Percentiles rank a stretch among this genome's conserved stretches.
Conservation (phyloP, 371 early-diverging fungal species). For the Saksenaea vasiformis region DNA sequence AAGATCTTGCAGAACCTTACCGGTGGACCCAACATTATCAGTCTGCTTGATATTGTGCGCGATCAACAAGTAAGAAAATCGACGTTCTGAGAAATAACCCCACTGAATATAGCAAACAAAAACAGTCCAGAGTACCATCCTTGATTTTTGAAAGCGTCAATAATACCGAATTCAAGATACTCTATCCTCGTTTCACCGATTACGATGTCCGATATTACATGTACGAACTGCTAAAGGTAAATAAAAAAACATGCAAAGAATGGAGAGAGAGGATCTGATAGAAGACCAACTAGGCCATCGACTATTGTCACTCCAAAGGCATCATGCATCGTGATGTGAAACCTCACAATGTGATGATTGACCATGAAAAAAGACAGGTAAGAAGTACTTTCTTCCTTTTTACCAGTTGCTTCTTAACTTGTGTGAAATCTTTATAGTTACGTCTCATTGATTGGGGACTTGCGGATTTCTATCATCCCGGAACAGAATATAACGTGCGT, state of each 20-base stretch:
- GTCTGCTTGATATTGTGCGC: slow-evolving; percentile 94
- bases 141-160: slow-evolving; percentile 97
- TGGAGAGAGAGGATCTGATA: neutral
- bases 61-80: slow-evolving; percentile 80
- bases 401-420: neutral
- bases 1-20: slow-evolving; percentile 97
- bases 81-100: neutral
- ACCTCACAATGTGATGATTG: slow-evolving; percentile 99
- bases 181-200: slow-evolving; percentile 82
- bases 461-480: slow-evolving; percentile 99
- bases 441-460: slow-evolving; percentile 99
- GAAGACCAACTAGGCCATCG: slow-evolving; percentile 73
- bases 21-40: slow-evolving; percentile 95
- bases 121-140: slow-evolving; percentile 22
- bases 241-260: neutral
- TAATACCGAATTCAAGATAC: slow-evolving; percentile 77
- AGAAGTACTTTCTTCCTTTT: slow-evolving; percentile 25
- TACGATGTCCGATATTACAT: slow-evolving; percentile 97
- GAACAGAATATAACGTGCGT: slow-evolving; percentile 96
- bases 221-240: slow-evolving; percentile 91
- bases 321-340: slow-evolving; percentile 99
- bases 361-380: slow-evolving; percentile 90
- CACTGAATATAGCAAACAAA: neutral
- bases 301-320: slow-evolving; percentile 97
- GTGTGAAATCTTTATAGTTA: slow-evolving; percentile 49